A percentile compares a stretch with the other conserved stretches of the same genome.
These are phyloP conservation scores for Metschnikowia amazonensis DNA, from an alignment of 805 yeast genomes.

Conservation along the genomic window DNA sequence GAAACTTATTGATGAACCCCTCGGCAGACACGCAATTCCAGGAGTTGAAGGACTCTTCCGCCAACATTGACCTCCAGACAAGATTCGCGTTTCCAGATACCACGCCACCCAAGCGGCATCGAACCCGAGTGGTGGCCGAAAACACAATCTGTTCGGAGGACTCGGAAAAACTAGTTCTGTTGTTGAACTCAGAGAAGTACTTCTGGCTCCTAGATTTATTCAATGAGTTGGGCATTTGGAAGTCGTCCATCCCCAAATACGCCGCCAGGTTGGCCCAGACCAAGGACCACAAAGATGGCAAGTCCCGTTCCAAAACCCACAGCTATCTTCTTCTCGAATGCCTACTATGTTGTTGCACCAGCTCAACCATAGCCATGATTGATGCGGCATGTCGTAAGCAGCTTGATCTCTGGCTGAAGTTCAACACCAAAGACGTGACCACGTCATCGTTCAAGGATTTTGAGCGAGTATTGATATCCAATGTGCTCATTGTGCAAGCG, in stretches of 20 bases:
- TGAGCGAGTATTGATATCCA: constrained; percentile 30
- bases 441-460: constrained; percentile 17
- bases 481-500: constrained; percentile 27
- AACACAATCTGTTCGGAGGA: constrained; percentile 8
- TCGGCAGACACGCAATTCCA: constrained; percentile 8
- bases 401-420: constrained; percentile 21
- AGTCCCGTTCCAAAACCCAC: constrained; percentile 9
- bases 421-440: constrained; percentile 13
- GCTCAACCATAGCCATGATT: constrained; percentile 12
- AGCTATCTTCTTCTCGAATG: constrained; percentile 26
- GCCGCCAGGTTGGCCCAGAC: constrained; percentile 22
- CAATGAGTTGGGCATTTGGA: constrained; percentile 39
- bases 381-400: constrained; percentile 20
- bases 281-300: constrained; percentile 7
- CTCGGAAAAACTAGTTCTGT: constrained; percentile 19
- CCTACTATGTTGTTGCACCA: constrained; percentile 26
- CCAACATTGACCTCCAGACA: not conserved
- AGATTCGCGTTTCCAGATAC: not conserved
- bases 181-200: constrained; percentile 33
- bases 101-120: not conserved
- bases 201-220: constrained; percentile 40
- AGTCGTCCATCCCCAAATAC: constrained; percentile 31
- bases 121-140: not conserved
- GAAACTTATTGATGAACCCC: constrained; percentile 23
- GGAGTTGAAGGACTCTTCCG: not conserved